A percentile compares a stretch with the other conserved stretches of the same genome.
Conservation (phyloP, 2,329 filamentous ascomycete species). For the Alternaria atra region DNA sequence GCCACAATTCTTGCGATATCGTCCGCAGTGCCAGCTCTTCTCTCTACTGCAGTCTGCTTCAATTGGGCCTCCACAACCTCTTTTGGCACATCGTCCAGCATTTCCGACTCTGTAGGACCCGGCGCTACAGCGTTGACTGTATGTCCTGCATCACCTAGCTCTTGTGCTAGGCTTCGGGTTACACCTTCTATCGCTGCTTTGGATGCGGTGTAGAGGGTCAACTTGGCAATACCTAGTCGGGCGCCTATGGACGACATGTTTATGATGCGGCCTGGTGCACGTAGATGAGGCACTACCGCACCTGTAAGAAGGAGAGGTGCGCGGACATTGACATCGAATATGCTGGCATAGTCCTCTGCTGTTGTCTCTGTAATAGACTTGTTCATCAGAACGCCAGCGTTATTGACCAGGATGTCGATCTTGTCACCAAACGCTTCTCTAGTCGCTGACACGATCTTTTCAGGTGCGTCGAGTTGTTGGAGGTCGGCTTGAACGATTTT, state of each 20-base stretch:
- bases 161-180: slow-evolving; percentile 67
- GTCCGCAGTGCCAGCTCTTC: slow-evolving; percentile 60
- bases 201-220: slow-evolving; percentile 64
- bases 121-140: slow-evolving; percentile 70
- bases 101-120: slow-evolving; percentile 66
- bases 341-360: slow-evolving; percentile 60
- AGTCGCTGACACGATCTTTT: slow-evolving; percentile 51
- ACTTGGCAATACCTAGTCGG: slow-evolving; percentile 56
- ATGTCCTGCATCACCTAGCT: slow-evolving; percentile 65
- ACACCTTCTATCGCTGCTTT: slow-evolving; percentile 70
- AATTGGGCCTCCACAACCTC: slow-evolving; percentile 61
- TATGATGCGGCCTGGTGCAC: slow-evolving; percentile 61
- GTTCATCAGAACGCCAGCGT: slow-evolving; percentile 47
- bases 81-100: slow-evolving; percentile 63
- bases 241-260: slow-evolving; percentile 67
- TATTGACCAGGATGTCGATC: slow-evolving; percentile 58
- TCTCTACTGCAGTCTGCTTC: slow-evolving; percentile 61
- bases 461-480: slow-evolving; percentile 42
- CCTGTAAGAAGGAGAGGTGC: slow-evolving; percentile 64
- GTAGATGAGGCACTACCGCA: slow-evolving; percentile 62
- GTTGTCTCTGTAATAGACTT: slow-evolving; percentile 47
- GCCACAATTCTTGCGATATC: slow-evolving; percentile 67
- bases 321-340: slow-evolving; percentile 68
- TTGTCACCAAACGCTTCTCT: slow-evolving; percentile 49
- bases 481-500: slow-evolving; percentile 55